Base-by-base conservation (phyloP, 176 grass and related monocot species). In the Juncus inflexus region DNA sequence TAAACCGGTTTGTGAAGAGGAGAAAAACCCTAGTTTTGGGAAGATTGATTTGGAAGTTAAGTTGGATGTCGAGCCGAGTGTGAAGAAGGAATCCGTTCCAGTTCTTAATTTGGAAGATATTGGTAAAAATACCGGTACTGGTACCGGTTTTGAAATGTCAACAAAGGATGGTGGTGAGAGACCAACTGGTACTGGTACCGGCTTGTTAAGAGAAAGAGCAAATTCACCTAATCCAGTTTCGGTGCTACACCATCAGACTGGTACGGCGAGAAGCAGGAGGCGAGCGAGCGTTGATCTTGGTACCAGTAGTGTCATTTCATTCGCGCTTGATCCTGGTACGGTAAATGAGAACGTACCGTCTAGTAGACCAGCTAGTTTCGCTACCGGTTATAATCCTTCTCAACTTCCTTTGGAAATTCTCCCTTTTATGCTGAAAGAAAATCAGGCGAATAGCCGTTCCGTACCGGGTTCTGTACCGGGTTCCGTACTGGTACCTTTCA, bases 401-500 rank as follows among this genome's bases (percentile, higher is more conserved):
- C 82, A 85, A 47, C 19, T 74, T 37, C 63, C 63, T 3, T 61
- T 66, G 36, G 72, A 85, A 45, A 45, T 75, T 28, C 60, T 12
- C 2, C 52, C 65, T 50, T 67, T 37, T 42, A 38, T 55, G 35
- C 16, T 38, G 14, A 82, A 75, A 9, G 76, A 74, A 12, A 84
- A 79, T 6, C 62, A 79, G 50, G 76, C 42, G n/a, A 65, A 74
- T 69, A 59, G 12, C 45, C 12, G 61, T 6, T 67, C 75, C 35
- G 55, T 75, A 51, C 69, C 35, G 12, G 66, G 54, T 50, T 70
- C 82, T 5, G 40, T 68, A 28, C 19, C 19, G 19, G 19, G 19
- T 28, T 28, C 19, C 19, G 1, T 13, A 71, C 15, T 37, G 9
- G 42, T 7, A 38, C 42, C 9, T 9, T 42, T 47, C 43, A 47